phyloP scores from a whole-genome alignment of 768 basidiomycete species.

The Daedaleopsis sinensis region DNA sequence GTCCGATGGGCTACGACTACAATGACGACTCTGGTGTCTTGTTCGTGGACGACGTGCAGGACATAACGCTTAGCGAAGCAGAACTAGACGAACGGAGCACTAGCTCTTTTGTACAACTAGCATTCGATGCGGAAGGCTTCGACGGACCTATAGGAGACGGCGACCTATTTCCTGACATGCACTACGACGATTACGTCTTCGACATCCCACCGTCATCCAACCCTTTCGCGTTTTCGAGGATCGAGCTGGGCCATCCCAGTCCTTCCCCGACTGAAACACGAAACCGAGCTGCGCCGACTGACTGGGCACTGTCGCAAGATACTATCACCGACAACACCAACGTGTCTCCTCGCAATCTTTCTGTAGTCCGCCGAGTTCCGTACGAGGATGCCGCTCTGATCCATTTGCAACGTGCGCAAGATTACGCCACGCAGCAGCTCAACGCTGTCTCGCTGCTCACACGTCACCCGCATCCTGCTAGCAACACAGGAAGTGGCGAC shows the following conservation, averaged over 20 bases:
- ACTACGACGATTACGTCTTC: conserved; percentile 11
- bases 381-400: no score
- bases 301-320: no score
- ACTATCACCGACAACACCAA: no score
- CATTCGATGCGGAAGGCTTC: conserved; percentile 26
- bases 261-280: not conserved
- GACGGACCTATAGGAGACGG: conserved; percentile 22
- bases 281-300: no score
- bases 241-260: not conserved
- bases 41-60: not conserved
- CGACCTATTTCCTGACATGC: conserved; percentile 25
- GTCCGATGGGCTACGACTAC: not conserved
- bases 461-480: not conserved
- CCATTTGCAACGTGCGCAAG: no score
- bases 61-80: not conserved
- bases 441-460: not conserved
- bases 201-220: not conserved
- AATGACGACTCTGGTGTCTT: conserved; percentile 26
- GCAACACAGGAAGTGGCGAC: not conserved
- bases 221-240: not conserved
- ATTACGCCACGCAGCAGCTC: not conserved
- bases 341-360: not conserved
- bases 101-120: conserved; percentile 14
- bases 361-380: not conserved
- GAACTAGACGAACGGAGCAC: not conserved